Evolutionary conservation across 495 filamentous ascomycete genomes (phyloP).

Genomic region (Elasticomyces elasticus): DNA sequence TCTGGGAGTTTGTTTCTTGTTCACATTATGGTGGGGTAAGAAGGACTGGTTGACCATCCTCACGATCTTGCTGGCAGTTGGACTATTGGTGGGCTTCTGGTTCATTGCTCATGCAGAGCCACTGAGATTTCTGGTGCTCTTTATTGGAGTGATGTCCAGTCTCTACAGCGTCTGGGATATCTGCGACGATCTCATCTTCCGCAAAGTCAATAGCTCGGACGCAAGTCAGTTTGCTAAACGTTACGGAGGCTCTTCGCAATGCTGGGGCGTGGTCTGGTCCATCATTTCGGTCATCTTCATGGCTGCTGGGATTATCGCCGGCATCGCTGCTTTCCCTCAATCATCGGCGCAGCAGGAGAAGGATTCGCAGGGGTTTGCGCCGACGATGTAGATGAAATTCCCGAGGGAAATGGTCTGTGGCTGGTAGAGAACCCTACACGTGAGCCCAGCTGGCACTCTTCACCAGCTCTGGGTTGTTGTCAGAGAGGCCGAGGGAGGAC

Average conservation of each 20-base stretch:
- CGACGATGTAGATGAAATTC: slow-evolving; percentile 35
- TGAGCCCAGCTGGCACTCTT: too few relatives aligned
- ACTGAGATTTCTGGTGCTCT: slow-evolving; percentile 64
- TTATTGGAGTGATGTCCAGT: slow-evolving; percentile 70
- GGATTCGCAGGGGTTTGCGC: slow-evolving; percentile 58
- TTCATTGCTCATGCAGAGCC: slow-evolving; percentile 68
- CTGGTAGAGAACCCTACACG: too few relatives aligned
- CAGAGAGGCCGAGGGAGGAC: too few relatives aligned
- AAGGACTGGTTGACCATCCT: slow-evolving; percentile 66
- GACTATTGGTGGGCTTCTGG: slow-evolving; percentile 64
- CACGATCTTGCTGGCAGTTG: slow-evolving; percentile 59
- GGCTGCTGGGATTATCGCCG: slow-evolving; percentile 59
- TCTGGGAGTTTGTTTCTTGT: slow-evolving; percentile 60
- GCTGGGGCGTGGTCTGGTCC: slow-evolving; percentile 74
- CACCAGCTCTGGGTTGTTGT: too few relatives aligned
- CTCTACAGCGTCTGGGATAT: slow-evolving; percentile 81
- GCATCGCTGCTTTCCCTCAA: slow-evolving; percentile 65
- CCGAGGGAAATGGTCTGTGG: too few relatives aligned
- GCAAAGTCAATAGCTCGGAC: slow-evolving; percentile 72
- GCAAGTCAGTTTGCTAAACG: slow-evolving; percentile 69
- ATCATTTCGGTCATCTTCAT: slow-evolving; percentile 61
- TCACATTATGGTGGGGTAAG: slow-evolving; percentile 72
- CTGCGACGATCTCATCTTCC: slow-evolving; percentile 73
- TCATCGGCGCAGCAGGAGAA: slow-evolving; percentile 55
- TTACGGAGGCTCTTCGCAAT: slow-evolving; percentile 70